A percentile compares a stretch with the other conserved stretches of the same genome.
These are phyloP conservation scores for Salix koriyanagi DNA, from an alignment of 345 rosid genomes.

Conservation along the genomic window DNA sequence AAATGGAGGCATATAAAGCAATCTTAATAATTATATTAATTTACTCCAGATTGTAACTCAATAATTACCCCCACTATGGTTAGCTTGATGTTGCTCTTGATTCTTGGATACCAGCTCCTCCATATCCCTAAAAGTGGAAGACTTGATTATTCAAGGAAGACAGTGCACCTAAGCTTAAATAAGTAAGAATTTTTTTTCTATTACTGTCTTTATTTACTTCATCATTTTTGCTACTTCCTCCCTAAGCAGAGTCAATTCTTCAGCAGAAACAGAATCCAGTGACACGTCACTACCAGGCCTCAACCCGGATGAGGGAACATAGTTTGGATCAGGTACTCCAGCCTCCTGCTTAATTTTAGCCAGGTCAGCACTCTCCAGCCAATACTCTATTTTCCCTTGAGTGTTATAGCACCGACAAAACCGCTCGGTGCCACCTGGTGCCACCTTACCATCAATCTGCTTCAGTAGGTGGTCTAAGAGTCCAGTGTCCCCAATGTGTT, in stretches of 20 bases:
- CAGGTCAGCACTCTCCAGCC: constrained; percentile 87
- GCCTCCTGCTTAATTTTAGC: constrained; percentile 56
- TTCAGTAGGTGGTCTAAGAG: constrained; percentile 88
- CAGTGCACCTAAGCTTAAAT: background rate
- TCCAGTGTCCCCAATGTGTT: constrained; percentile 81
- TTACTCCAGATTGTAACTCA: constrained; percentile 9
- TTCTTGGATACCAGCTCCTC: constrained; percentile 45
- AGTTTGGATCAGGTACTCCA: constrained; percentile 55
- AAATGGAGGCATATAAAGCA: background rate
- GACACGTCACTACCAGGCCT: constrained; percentile 33
- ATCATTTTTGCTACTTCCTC: constrained; percentile 56
- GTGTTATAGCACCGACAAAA: constrained; percentile 84
- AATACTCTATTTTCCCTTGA: constrained; percentile 74
- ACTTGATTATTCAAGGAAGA: background rate
- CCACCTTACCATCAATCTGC: constrained; percentile 85
- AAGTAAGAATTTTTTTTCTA: background rate
- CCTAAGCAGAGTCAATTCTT: constrained; percentile 43
- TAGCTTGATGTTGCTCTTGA: constrained; percentile 44
- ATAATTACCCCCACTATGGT: constrained; percentile 52
- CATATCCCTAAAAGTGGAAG: constrained; percentile 43
- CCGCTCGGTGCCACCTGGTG: constrained; percentile 76
- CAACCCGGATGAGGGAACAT: constrained; percentile 60
- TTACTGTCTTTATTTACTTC: constrained; percentile 24
- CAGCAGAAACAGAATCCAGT: constrained; percentile 39
- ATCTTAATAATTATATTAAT: background rate